phyloP scores from a whole-genome alignment of 176 grass and related monocot species.

The Aegilops speltoides region DNA sequence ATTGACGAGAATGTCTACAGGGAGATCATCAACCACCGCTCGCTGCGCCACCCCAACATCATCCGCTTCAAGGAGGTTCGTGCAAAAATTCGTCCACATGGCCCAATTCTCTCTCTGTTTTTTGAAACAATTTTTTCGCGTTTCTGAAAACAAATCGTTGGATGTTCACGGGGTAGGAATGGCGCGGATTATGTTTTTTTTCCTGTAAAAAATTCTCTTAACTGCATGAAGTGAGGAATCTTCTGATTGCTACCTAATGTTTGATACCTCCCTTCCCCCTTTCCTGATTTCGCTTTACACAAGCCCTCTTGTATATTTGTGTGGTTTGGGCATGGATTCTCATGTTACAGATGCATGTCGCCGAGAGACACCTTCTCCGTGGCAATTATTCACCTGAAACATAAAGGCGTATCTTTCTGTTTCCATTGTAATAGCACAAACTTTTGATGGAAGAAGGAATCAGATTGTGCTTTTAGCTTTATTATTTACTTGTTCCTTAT shows the following conservation, averaged over 20 bases:
- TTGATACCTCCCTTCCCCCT: not conserved
- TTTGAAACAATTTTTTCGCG: not conserved
- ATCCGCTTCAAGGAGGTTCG: slow-evolving; percentile 94
- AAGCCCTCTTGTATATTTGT: not conserved
- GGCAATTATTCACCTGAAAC: not conserved
- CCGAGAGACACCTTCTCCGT: not conserved
- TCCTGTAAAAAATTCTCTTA: not conserved
- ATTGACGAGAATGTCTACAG: slow-evolving; percentile 95
- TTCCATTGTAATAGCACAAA: not conserved
- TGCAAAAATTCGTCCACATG: not conserved
- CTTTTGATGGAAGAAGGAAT: slow-evolving; percentile 12
- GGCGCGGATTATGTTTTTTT: not conserved
- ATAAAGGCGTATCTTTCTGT: not conserved
- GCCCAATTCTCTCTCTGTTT: not conserved
- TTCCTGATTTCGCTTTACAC: slow-evolving; percentile 7
- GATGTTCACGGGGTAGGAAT: not conserved
- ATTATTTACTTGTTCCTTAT: not conserved
- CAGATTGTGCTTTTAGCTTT: not conserved
- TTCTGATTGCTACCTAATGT: slow-evolving; percentile 38
- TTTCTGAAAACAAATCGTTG: not conserved
- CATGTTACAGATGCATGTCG: not conserved
- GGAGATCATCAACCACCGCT: slow-evolving; percentile 95
- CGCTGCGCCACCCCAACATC: slow-evolving; percentile 93
- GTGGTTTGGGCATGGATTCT: slow-evolving; percentile 1
- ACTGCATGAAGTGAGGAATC: slow-evolving; percentile 28